phyloP scores from a whole-genome alignment of 257 asterid genomes.

The Penstemon davidsonii region DNA sequence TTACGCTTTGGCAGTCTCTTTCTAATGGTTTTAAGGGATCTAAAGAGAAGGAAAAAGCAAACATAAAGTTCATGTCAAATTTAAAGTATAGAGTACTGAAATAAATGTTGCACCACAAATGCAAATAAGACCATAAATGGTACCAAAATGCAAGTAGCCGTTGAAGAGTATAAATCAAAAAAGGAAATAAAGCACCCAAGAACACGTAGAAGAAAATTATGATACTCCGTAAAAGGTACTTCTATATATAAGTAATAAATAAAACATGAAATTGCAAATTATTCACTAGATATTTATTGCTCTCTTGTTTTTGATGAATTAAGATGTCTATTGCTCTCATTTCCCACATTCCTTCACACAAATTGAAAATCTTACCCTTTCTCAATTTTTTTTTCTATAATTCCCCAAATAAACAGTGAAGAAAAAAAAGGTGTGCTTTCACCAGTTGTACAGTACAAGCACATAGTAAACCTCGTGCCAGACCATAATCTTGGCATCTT shows the following conservation, averaged over 20 bases:
- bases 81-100: not conserved
- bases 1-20: not conserved
- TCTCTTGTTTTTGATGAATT: too few species aligned
- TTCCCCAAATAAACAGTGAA: not conserved
- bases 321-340: too few species aligned
- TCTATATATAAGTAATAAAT: too few species aligned
- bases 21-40: not conserved
- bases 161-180: not conserved
- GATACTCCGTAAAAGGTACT: too few species aligned
- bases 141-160: conserved; percentile 19
- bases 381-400: too few species aligned
- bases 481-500: too few species aligned
- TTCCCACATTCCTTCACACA: too few species aligned
- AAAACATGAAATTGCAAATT: too few species aligned
- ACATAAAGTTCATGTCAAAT: not conserved
- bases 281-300: too few species aligned
- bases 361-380: too few species aligned
- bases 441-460: conserved; percentile 12
- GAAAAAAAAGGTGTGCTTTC: conserved; percentile 20
- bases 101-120: conserved; percentile 1
- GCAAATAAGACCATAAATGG: not conserved
- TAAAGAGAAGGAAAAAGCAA: not conserved
- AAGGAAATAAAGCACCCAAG: not conserved
- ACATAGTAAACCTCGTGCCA: conserved; percentile 23
- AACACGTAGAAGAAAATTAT: too few species aligned